A percentile compares a stretch with the other conserved stretches of the same genome.
Evolutionary conservation across 2,329 filamentous ascomycete species (phyloP).

Genomic region (Shiraia sp.): DNA sequence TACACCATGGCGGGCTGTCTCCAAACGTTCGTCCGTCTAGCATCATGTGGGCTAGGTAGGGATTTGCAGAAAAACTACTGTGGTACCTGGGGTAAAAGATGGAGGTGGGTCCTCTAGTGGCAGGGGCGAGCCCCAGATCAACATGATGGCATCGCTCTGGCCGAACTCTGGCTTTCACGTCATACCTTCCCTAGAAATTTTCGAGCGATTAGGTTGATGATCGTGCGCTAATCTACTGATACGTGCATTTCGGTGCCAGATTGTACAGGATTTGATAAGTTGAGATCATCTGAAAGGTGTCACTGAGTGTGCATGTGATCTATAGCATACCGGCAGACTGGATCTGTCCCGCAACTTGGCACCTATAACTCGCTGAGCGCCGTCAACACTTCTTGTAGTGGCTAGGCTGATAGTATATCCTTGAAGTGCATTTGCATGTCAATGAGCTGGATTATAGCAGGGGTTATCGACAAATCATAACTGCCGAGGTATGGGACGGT

Average conservation of each 20-base stretch:
- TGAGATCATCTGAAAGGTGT: neutral
- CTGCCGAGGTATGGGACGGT: constrained; percentile 9
- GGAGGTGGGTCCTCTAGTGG: neutral
- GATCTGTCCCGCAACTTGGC: constrained; percentile 1
- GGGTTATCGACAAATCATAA: neutral
- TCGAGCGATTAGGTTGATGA: neutral
- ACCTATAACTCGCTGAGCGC: constrained; percentile 3
- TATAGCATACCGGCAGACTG: neutral
- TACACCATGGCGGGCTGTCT: no score
- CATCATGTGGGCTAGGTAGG: constrained; percentile 1
- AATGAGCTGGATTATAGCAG: neutral
- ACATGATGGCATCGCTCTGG: neutral
- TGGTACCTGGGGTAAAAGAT: neutral
- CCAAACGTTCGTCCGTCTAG: no score
- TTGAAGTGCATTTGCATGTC: constrained; percentile 1
- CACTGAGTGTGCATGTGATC: neutral
- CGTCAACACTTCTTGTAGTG: neutral
- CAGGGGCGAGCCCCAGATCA: neutral
- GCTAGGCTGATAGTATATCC: constrained; percentile 1
- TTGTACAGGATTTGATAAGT: neutral
- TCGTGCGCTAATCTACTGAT: neutral
- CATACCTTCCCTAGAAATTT: no score
- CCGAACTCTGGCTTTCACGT: neutral
- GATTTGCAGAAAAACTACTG: constrained; percentile 1
- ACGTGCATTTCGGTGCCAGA: neutral